Evolutionary conservation across 75 land plant genomes (phyloP).

Genomic region (Isoetes taiwanensis): DNA sequence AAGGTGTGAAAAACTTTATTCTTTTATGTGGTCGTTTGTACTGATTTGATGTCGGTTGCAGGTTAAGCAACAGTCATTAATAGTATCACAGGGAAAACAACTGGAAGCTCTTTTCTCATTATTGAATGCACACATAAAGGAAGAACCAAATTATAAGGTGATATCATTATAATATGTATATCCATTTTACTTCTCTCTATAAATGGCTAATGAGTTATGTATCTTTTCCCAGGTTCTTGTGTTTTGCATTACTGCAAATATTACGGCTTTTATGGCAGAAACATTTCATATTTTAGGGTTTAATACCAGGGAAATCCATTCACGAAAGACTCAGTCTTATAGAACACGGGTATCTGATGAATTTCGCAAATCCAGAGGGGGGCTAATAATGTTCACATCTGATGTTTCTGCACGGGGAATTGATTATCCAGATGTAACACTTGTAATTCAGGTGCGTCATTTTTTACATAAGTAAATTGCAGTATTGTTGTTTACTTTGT

Average conservation of each 20-base stretch:
- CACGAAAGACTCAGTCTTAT: constrained; percentile 71
- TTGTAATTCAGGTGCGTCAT: constrained; percentile 81
- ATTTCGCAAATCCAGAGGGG: constrained; percentile 82
- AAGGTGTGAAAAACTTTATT: constrained; percentile 35
- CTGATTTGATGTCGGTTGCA: constrained; percentile 13
- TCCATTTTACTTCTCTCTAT: neutral
- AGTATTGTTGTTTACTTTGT: neutral
- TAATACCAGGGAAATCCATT: constrained; percentile 95
- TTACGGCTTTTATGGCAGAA: constrained; percentile 62
- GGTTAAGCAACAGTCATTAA: constrained; percentile 48
- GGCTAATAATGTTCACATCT: constrained; percentile 89
- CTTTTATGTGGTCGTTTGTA: neutral
- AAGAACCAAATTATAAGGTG: constrained; percentile 90
- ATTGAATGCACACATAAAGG: constrained; percentile 57
- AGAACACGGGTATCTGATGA: constrained; percentile 87
- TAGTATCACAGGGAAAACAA: constrained; percentile 73
- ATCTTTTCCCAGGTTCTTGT: constrained; percentile 68
- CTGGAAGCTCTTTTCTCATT: constrained; percentile 51
- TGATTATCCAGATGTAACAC: constrained; percentile 97
- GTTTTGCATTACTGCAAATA: constrained; percentile 94
- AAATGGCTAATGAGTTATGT: too few species aligned
- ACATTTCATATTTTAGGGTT: constrained; percentile 62
- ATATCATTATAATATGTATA: neutral
- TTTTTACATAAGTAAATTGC: neutral
- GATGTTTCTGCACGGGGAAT: constrained; percentile 99